Conservation (phyloP, 306 rosid genomes). For the Dalbergia oliveri region DNA sequence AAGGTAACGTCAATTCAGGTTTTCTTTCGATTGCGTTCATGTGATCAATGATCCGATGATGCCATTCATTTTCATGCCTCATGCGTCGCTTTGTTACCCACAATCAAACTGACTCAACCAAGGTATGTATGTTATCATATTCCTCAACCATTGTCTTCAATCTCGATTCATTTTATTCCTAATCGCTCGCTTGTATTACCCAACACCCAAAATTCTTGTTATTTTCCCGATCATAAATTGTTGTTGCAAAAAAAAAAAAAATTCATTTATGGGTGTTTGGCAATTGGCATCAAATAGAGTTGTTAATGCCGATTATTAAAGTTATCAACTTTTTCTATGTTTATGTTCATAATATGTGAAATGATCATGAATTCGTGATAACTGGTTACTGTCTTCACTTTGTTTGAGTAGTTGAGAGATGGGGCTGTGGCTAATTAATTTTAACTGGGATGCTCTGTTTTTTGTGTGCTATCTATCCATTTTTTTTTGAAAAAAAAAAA, state of each 20-base stretch:
- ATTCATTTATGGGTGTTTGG: no score
- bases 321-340: background rate
- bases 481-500: background rate
- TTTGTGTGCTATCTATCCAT: background rate
- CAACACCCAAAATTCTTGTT: background rate
- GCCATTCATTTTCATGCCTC: background rate
- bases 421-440: background rate
- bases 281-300: background rate
- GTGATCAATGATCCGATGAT: background rate
- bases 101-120: background rate
- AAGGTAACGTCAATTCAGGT: background rate
- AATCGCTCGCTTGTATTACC: background rate
- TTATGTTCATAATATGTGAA: slow-evolving; percentile 7
- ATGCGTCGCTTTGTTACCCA: background rate
- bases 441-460: background rate
- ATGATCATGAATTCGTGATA: slow-evolving; percentile 9
- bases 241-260: no score
- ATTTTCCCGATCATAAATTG: background rate
- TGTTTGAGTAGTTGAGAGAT: background rate
- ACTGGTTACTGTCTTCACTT: background rate
- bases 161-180: slow-evolving; percentile 9
- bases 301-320: slow-evolving; percentile 8
- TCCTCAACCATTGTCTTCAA: slow-evolving; percentile 15
- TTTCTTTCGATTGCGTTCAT: background rate
- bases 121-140: slow-evolving; percentile 28